phyloP scores from a whole-genome alignment of 345 rosid species.

The Salix caprea region DNA sequence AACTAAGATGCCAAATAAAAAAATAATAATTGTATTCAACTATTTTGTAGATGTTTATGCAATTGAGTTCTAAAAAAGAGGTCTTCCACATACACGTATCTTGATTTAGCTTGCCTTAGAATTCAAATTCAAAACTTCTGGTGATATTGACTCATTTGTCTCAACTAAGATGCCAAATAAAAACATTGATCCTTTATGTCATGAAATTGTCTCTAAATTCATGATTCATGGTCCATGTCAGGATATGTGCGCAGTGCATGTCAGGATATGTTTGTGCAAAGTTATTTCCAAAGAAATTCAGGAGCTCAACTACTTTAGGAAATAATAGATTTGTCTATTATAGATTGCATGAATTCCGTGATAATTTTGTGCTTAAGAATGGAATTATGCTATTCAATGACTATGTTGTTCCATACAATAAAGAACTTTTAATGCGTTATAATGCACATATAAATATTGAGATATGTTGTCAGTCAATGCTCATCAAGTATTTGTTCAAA shows the following conservation, averaged over 20 bases:
- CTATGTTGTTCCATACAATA: neutral
- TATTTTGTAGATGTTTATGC: neutral
- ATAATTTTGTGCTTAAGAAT: neutral
- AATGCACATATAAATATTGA: neutral
- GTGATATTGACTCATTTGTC: neutral
- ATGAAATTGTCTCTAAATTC: neutral
- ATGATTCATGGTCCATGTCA: neutral
- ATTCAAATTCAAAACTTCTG: rapidly evolving
- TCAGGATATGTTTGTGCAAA: neutral
- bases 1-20: neutral
- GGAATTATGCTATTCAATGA: neutral
- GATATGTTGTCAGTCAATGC: neutral
- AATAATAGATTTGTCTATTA: neutral
- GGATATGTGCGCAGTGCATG: neutral
- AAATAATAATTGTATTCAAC: neutral
- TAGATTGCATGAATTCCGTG: neutral
- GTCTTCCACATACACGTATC: neutral
- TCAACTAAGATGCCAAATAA: neutral
- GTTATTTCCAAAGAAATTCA: neutral
- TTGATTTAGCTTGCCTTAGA: neutral
- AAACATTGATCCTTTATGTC: neutral
- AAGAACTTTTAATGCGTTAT: neutral
- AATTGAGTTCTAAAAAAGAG: neutral
- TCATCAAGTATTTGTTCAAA: neutral
- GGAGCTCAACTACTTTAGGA: neutral